Evolutionary conservation across 495 filamentous ascomycete genomes (phyloP), one percentile per base, ranked within the genome.

Genomic region (Filosporella fistucella): DNA sequence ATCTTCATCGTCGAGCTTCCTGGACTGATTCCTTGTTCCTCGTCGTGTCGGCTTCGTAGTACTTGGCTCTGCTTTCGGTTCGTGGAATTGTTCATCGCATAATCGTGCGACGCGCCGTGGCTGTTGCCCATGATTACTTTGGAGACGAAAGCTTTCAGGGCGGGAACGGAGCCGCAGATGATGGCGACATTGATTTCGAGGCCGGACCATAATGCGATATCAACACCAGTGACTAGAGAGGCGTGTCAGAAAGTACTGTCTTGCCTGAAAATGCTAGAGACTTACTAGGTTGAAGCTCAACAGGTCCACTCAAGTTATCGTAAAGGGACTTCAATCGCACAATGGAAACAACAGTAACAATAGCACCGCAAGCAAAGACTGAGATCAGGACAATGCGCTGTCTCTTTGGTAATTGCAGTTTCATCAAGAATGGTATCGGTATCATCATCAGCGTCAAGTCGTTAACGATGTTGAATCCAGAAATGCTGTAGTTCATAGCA

Each of bases 361-460:
- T 65, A 36, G n/a, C 7, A 16, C 68, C 69, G 3, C 70, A 40
- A 2, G 57, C 52, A 32, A 70, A 70, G 16, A 71, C 58, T n/a
- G 36, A 50, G 36, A 58, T 60, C 14, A 72, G 42, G 4, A 58
- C 60, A 4, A 65, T 10, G 38, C 66, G 68, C 29, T 70, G 65
- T 9, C 20, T 28, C n/a, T 18, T 25, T 4, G 56, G 59, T 23
- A 65, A 56, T 18, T 60, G 50, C 0, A 67, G 57, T 17, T 47
- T 43, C 46, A 55, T 66, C 12, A 70, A 43, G 10, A 63, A 55
- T 5, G 58, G 51, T 51, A 72, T 56, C 12, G 69, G 68, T 12
- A 72, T 47, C 30, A 62, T 6, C 39, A 70, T 64, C n/a, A 70
- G 65, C 8, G 71, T 25, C 2, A 74, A 35, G 59, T 80, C 76